These are phyloP conservation scores for Stemphylium vesicarium DNA, from an alignment of 2,329 filamentous ascomycete genomes.

Conservation along the genomic window DNA sequence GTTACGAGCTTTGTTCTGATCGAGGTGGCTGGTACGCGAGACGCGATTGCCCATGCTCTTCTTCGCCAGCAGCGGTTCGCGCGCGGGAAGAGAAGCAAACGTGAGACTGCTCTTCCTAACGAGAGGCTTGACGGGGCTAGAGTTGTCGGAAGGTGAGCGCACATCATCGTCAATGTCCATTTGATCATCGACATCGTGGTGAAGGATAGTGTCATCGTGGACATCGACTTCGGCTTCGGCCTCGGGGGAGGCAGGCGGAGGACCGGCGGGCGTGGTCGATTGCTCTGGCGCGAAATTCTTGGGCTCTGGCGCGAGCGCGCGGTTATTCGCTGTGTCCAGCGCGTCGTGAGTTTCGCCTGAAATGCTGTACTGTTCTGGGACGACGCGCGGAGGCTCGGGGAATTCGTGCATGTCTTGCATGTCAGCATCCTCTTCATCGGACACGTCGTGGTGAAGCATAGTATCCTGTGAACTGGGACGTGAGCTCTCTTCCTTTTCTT, in stretches of 20 bases:
- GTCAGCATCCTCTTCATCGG: conserved; percentile 24
- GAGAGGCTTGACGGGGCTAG: conserved; percentile 76
- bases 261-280: conserved; percentile 30
- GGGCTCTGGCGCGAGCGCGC: conserved; percentile 29
- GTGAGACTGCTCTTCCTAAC: conserved; percentile 94
- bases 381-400: conserved; percentile 27
- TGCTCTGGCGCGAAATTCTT: conserved; percentile 27
- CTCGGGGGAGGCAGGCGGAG: conserved; percentile 32
- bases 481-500: conserved; percentile 26
- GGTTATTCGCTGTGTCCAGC: conserved; percentile 34
- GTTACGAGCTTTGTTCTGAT: conserved; percentile 65
- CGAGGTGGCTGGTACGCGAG: conserved; percentile 79
- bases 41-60: conserved; percentile 77
- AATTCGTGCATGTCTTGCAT: conserved; percentile 29
- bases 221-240: conserved; percentile 1
- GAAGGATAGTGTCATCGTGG: conserved; percentile 39
- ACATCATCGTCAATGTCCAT: conserved; percentile 60
- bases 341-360: conserved; percentile 42
- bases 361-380: conserved; percentile 42
- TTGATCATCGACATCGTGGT: conserved; percentile 46
- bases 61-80: conserved; percentile 83
- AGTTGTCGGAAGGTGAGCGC: conserved; percentile 70
- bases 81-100: conserved; percentile 89
- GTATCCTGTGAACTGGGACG: conserved; percentile 34
- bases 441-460: conserved; percentile 33